These are phyloP conservation scores for Smallanthus sonchifolius DNA, from an alignment of 129 eudicot genomes.

Conservation along the genomic window DNA sequence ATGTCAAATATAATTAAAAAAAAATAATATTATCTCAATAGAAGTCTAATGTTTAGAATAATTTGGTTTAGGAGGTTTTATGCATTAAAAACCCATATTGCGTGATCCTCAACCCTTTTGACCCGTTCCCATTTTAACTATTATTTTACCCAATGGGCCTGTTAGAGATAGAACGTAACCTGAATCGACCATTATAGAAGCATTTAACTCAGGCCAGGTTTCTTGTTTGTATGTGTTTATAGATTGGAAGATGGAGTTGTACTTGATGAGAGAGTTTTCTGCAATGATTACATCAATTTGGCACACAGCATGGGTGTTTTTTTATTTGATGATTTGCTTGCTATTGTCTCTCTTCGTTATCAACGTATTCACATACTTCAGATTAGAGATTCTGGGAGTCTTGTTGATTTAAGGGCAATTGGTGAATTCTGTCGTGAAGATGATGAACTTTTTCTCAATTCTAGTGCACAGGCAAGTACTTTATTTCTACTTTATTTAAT, in stretches of 20 bases:
- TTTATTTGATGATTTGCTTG: constrained; percentile 83
- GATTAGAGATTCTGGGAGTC: constrained; percentile 94
- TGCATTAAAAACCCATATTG: neutral
- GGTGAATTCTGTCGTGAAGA: constrained; percentile 98
- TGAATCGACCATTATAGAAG: neutral
- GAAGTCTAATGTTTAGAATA: neutral
- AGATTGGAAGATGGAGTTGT: constrained; percentile 91
- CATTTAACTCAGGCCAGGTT: neutral
- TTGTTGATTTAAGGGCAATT: constrained; percentile 83
- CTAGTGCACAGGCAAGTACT: constrained; percentile 82
- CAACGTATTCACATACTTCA: constrained; percentile 94
- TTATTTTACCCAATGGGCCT: neutral
- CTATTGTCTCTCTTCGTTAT: constrained; percentile 90
- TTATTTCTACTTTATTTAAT: neutral
- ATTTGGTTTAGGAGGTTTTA: neutral
- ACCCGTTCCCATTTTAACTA: no score
- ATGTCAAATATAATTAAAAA: no score
- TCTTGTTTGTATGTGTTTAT: constrained; percentile 16
- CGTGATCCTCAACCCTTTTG: neutral
- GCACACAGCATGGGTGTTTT: constrained; percentile 88
- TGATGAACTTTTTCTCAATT: constrained; percentile 84
- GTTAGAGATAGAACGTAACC: neutral
- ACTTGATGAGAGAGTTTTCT: constrained; percentile 89
- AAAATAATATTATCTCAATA: neutral
- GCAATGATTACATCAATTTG: constrained; percentile 88